Evolutionary conservation across 495 filamentous ascomycete genomes (phyloP).

Genomic region (Aspergillus nanangensis): DNA sequence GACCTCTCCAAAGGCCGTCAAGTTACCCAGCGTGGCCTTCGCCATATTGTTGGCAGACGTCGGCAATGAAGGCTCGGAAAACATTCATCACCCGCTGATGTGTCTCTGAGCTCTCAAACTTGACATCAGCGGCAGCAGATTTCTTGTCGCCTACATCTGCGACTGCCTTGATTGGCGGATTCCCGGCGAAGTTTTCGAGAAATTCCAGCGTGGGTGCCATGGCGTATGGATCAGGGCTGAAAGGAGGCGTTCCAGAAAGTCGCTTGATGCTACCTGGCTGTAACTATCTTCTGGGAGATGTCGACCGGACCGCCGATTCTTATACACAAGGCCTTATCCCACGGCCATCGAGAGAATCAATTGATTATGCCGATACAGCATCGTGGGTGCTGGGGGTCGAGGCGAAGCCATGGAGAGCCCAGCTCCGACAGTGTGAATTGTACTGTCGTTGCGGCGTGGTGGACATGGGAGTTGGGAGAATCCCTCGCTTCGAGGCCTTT

Average conservation of each 20-base stretch:
- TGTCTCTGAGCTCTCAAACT: not conserved
- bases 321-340: not conserved
- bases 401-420: not conserved
- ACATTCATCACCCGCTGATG: constrained; percentile 45
- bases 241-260: not conserved
- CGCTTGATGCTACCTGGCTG: not conserved
- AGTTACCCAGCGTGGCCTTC: constrained; percentile 53
- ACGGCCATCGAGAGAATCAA: not conserved
- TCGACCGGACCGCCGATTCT: not conserved
- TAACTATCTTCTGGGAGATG: not conserved
- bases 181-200: constrained; percentile 5
- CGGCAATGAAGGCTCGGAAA: constrained; percentile 52
- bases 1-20: not conserved
- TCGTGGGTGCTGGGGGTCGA: not conserved
- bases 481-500: not conserved
- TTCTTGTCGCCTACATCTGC: not conserved
- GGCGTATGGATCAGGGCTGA: not conserved
- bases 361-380: not conserved
- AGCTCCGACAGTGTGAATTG: not conserved
- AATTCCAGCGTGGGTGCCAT: constrained; percentile 13
- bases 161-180: constrained; percentile 3
- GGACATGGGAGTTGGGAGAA: not conserved
- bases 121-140: not conserved
- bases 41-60: constrained; percentile 56
- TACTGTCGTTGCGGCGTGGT: not conserved